phyloP scores from a whole-genome alignment of 441 rosid genomes.

The Eutrema salsugineum region DNA sequence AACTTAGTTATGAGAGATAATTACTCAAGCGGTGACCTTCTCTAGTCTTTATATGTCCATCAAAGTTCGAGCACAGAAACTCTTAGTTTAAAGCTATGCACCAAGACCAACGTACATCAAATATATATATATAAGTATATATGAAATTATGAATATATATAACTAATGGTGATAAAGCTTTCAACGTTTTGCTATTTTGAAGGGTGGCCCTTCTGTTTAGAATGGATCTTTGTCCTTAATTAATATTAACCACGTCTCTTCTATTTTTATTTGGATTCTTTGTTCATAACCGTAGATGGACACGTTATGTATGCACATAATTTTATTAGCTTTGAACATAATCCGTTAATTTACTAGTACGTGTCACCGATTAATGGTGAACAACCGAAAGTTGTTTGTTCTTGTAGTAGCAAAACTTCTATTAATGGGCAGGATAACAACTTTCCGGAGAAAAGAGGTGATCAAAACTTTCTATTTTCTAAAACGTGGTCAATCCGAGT shows the following conservation, averaged over 20 bases:
- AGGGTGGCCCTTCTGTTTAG: conserved; percentile 13
- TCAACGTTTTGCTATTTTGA: conserved; percentile 22
- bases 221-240: conserved; percentile 5
- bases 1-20: conserved; percentile 18
- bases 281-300: neutral
- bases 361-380: neutral
- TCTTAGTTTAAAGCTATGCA: conserved; percentile 23
- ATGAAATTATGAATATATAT: neutral
- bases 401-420: neutral
- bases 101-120: conserved; percentile 13
- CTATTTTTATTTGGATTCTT: conserved; percentile 13
- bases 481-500: neutral
- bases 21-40: conserved; percentile 30
- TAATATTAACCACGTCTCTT: neutral
- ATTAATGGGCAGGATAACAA: neutral
- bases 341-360: neutral
- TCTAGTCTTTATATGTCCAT: conserved; percentile 31
- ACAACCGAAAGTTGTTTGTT: neutral
- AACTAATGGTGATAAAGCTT: conserved; percentile 18
- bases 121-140: conserved; percentile 16
- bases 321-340: neutral
- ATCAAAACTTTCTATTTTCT: too few species aligned
- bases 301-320: neutral
- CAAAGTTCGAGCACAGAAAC: conserved; percentile 28
- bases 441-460: too few species aligned